Evolutionary conservation across 495 filamentous ascomycete genomes (phyloP), one percentile per base, ranked within the genome.

Genomic region (Aspergillus coremiiformis): DNA sequence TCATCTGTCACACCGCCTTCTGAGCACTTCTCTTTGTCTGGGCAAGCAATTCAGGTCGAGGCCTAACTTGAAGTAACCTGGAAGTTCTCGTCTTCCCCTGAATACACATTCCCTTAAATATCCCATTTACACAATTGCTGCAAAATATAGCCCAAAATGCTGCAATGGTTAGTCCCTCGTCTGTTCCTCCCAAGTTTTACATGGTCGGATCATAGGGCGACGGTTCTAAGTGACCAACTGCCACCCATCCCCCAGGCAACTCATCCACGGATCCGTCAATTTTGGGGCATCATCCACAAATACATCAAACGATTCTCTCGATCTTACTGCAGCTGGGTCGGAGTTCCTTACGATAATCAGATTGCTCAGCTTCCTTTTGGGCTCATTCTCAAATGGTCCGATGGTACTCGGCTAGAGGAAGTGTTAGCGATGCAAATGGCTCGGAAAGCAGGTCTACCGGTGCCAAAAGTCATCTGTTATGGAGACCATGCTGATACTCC

Each of bases 391-490:
- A 74, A 76, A 62, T 72, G 68, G 68, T 64, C 66, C 23, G 65
- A 74, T 54, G 53, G 67, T 20, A 74, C 67, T 14, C 56, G 65
- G 12, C 29, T 71, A 22, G 69, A 73, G 51, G 70, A 76, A 49
- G 70, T 63, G 11, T 41, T 61, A 22, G 56, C 70, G 22, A 76
- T 71, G 64, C 52, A 69, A 55, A 58, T 72, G 37, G 67, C 65
- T 1, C 44, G 60, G 56, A 49, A 58, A 39, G 66, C 69, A 19
- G 69, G 68, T 0, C 58, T 73, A 23, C 69, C 70, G 27, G 67
- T 71, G 30, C 71, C 70, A 1, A 68, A 59, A 55, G 68, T 71
- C 1, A 44, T 76, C 17, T 62, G 57, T 49, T 73, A 62, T 53
- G 70, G 70, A 37, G 66, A 70, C 44, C 71, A 74, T 56, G 63